Conservation (phyloP, 306 rosid species). For the Quercus dentata region DNA sequence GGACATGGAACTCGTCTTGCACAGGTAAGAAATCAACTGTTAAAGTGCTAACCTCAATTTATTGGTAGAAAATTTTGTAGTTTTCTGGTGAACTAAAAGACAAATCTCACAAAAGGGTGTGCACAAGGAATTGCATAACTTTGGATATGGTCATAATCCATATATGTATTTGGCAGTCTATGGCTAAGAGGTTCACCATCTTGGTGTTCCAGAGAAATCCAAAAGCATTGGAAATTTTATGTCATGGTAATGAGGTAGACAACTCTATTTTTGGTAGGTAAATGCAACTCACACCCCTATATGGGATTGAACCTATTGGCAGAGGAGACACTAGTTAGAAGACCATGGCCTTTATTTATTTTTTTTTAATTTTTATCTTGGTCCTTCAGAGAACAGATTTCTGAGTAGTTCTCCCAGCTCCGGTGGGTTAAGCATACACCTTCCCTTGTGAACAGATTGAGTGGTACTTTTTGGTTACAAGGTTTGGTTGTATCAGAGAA, state of each 20-base stretch:
- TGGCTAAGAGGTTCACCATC: neutral
- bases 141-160: neutral
- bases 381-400: neutral
- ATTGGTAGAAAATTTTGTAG: neutral
- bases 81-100: neutral
- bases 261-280: neutral
- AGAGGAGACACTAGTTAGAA: too few species aligned
- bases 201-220: neutral
- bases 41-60: neutral
- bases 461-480: neutral
- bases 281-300: neutral
- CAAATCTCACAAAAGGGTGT: neutral
- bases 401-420: neutral
- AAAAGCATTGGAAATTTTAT: neutral
- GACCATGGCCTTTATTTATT: neutral
- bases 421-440: neutral
- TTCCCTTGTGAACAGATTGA: neutral
- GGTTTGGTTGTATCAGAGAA: neutral
- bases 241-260: neutral
- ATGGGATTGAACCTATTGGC: neutral
- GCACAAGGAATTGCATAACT: neutral
- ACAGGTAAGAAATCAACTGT: conserved; percentile 50
- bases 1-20: conserved; percentile 99
- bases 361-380: neutral
- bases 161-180: neutral